Base-by-base conservation (phyloP, 2,329 filamentous ascomycete genomes). In the Pseudovirgaria hyperparasitica region DNA sequence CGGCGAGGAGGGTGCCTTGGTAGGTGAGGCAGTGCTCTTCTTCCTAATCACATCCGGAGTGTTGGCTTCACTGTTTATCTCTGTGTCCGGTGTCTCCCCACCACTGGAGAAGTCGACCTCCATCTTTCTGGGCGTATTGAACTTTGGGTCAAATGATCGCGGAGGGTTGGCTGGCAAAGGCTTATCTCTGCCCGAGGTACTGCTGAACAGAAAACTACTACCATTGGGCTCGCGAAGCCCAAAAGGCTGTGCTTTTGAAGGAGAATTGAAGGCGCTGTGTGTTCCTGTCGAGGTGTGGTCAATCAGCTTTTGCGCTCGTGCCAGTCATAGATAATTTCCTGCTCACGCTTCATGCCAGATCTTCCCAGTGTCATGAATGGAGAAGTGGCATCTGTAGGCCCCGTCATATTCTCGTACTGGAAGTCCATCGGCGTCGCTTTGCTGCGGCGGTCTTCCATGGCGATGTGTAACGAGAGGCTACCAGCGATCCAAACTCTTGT, bases 401-500 rank as follows among this genome's bases (percentile, higher is more conserved):
- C 63, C 3, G 44, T 53, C 16, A 50, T 41, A 36, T 65, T 65
- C 29, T 62, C 45, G 39, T 54, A 70, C 39, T 66, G 55, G 45
- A 64, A 70, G 46, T 70, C 65, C 65, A 70, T 70, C 29, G 60
- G 62, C 41, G 45, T 53, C 24, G 56, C 55, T 25, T 60, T 52
- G 19, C 45, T 46, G 27, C 58, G 55, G 23, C 46, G 43, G 14
- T 42, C 41, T 45, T 49, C 48, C 20, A 20, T n/a, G 9, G 19
- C 19, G n/a, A 20, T 20, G n/a, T 20, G 19, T n/a, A n/a, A n/a
- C n/a, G n/a, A n/a, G n/a, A n/a, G n/a, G n/a, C n/a, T n/a, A n/a
- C n/a, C n/a, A n/a, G n/a, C n/a, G n/a, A n/a, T n/a, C n/a, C n/a
- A n/a, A n/a, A n/a, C n/a, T n/a, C n/a, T n/a, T n/a, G n/a, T n/a